A percentile compares a stretch with the other conserved stretches of the same genome.
Conservation (phyloP, 306 rosid species). For the Glycyrrhiza uralensis region DNA sequence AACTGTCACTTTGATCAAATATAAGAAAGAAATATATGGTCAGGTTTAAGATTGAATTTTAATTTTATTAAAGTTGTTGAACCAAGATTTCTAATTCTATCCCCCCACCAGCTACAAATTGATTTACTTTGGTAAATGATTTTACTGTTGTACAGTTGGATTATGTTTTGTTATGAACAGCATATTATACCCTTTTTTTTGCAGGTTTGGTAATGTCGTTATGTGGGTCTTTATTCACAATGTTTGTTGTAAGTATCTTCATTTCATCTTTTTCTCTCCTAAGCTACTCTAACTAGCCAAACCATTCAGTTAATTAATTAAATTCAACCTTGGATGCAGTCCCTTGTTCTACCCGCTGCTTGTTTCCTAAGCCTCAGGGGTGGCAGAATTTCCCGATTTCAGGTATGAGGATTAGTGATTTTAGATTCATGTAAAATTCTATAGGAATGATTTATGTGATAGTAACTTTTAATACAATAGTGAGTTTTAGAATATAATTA, state of each 20-base stretch:
- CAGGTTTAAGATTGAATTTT: neutral
- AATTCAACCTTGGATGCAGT: conserved; percentile 45
- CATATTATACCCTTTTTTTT: conserved; percentile 21
- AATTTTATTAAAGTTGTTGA: neutral
- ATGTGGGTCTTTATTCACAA: conserved; percentile 83
- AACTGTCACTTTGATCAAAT: neutral
- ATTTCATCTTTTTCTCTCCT: neutral
- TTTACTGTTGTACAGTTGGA: neutral
- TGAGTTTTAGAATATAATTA: too few relatives aligned
- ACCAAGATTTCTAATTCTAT: neutral
- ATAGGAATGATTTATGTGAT: too few relatives aligned
- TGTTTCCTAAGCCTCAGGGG: conserved; percentile 72
- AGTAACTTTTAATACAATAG: too few relatives aligned
- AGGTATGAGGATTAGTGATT: conserved; percentile 66
- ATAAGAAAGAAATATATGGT: neutral
- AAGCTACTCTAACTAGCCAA: neutral
- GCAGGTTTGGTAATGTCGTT: conserved; percentile 90
- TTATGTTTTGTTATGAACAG: neutral
- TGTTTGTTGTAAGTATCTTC: conserved; percentile 80
- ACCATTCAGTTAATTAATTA: neutral
- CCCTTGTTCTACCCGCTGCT: conserved; percentile 85
- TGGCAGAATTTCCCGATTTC: conserved; percentile 46
- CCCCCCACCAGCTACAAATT: neutral
- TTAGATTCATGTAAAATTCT: too few relatives aligned
- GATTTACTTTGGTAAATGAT: neutral